Base-by-base conservation (phyloP, 495 filamentous ascomycete species). In the Penicillium riverlandense region DNA sequence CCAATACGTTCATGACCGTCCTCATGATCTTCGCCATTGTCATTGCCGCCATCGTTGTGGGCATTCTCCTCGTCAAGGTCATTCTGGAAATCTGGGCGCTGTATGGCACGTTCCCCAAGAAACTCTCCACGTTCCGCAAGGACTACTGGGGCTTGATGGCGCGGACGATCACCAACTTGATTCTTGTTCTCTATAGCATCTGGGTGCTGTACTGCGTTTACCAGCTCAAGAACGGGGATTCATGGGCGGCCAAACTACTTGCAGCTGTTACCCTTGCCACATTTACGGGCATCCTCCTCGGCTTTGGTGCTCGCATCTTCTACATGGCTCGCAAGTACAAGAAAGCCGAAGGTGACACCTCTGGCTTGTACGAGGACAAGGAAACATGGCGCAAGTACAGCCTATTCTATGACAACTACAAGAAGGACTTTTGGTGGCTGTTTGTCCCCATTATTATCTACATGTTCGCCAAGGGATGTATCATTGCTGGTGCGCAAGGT, bases 181-280 rank as follows among this genome's bases (percentile, higher is more conserved):
- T 98, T 51, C 77, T 98, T 39, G 68, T 96, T 22, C 76, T 98
- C 2, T 98, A 98, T 64, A 88, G 91, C 37, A 77, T 95, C 35
- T 98, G 92, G 92, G 86, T 88, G 6, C 69, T 98, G 16, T 98
- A 96, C 60, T 96, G 92, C 62, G 76, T 98, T 47, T 97, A 90
- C 65, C 91, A 98, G 59, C 90, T 96, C 56, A 91, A 81, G 4
- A 79, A 81, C 31, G 92, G 92, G 40, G 92, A 98, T 65, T 96
- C 91, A 1, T 98, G 94, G 90, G 92, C 85, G 9, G 91, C 90
- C 29, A 92, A 95, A 60, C 32, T 77, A 1, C 79, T 98, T 31
- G 92, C 92, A 8, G 91, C 72, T 31, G 61, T 95, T 13, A 96
- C 90, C 0, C 77, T 97, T 2, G 74, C 59, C 6, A 37, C 87